phyloP scores from a whole-genome alignment of 2,329 filamentous ascomycete species.

The Fusarium oligoseptatum region DNA sequence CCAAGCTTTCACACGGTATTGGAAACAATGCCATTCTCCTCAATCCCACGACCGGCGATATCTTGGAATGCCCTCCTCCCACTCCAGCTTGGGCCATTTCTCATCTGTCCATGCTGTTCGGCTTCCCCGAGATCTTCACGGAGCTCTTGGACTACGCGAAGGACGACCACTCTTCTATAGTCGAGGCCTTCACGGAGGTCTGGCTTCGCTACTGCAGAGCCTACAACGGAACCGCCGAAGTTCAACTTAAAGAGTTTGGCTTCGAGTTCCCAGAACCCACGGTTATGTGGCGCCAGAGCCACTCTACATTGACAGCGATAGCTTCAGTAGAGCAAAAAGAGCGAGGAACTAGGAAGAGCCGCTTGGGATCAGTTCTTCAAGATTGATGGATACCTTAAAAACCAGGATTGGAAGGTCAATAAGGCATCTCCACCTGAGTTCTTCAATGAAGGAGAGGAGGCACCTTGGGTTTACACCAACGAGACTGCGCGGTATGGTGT shows the following conservation, averaged over 20 bases:
- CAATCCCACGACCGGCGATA: constrained; percentile 32
- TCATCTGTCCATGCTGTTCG: constrained; percentile 36
- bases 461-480: constrained; percentile 25
- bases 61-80: constrained; percentile 33
- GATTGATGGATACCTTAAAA: constrained; percentile 26
- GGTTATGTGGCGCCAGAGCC: constrained; percentile 32
- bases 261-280: constrained; percentile 27
- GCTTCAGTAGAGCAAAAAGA: constrained; percentile 27
- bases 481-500: constrained; percentile 33
- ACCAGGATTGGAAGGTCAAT: constrained; percentile 14
- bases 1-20: constrained; percentile 18
- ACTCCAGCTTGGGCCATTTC: constrained; percentile 29
- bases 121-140: constrained; percentile 33
- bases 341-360: constrained; percentile 10
- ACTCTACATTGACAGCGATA: constrained; percentile 33
- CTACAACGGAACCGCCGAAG: constrained; percentile 25
- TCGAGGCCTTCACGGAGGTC: constrained; percentile 13
- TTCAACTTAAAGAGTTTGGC: constrained; percentile 29
- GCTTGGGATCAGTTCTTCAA: constrained; percentile 34
- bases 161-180: constrained; percentile 8
- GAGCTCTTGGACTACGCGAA: constrained; percentile 23
- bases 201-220: constrained; percentile 35
- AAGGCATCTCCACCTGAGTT: constrained; percentile 21
- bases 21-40: constrained; percentile 35
- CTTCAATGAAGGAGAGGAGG: constrained; percentile 27